These are phyloP conservation scores for Planoprotostelium fungivorum DNA, from an alignment of 78 protist species.

Conservation along the genomic window DNA sequence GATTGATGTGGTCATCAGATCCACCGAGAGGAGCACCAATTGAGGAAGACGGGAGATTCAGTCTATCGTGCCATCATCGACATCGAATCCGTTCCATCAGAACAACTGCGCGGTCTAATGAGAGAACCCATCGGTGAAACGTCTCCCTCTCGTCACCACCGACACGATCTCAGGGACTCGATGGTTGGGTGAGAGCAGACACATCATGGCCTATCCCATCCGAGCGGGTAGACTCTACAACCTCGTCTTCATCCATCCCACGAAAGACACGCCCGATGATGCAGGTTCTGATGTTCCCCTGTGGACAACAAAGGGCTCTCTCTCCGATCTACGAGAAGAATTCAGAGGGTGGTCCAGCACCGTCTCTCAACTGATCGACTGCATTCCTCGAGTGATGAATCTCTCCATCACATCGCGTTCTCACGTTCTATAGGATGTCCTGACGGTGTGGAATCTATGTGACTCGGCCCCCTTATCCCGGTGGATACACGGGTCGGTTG, in stretches of 20 bases:
- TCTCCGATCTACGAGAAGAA: background rate
- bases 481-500: background rate
- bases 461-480: background rate
- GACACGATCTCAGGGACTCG: too few species aligned
- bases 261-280: background rate
- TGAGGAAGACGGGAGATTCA: background rate
- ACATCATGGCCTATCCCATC: background rate
- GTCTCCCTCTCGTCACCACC: too few species aligned
- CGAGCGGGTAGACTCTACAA: background rate
- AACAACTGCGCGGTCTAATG: too few species aligned
- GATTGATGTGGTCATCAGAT: background rate
- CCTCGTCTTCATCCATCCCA: background rate
- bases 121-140: too few species aligned
- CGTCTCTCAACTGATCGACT: background rate
- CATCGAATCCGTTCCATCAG: too few species aligned
- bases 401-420: too few species aligned
- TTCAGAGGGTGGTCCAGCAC: background rate
- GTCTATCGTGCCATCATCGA: background rate
- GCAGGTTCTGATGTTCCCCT: background rate
- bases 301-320: background rate
- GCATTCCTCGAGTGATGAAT: background rate
- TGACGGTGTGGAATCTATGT: background rate
- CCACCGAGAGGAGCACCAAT: background rate
- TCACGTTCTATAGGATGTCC: too few species aligned
- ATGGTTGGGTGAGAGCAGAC: background rate